phyloP scores from a whole-genome alignment of 2,329 filamentous ascomycete species.

The Macrophomina tecta region DNA sequence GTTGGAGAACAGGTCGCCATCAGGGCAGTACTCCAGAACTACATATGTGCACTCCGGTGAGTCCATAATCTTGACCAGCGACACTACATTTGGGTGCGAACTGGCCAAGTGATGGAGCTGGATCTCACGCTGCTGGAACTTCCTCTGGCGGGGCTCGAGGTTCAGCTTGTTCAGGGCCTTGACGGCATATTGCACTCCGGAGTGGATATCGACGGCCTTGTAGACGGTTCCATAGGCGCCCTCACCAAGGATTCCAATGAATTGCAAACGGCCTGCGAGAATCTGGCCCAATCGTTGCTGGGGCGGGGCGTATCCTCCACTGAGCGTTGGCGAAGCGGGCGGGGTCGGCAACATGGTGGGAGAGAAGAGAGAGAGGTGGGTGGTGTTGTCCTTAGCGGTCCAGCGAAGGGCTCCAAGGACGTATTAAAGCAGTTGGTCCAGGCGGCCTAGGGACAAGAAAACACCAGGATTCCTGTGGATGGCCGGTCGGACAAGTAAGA shows the following conservation, averaged over 20 bases:
- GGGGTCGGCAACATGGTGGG: slow-evolving; percentile 57
- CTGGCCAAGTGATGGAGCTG: slow-evolving; percentile 88
- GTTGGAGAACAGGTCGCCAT: slow-evolving; percentile 95
- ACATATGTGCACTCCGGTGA: slow-evolving; percentile 92
- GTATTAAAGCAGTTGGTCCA: slow-evolving; percentile 22
- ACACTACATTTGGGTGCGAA: slow-evolving; percentile 90
- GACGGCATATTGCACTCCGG: slow-evolving; percentile 84
- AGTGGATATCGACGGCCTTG: slow-evolving; percentile 82
- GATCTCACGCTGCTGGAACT: slow-evolving; percentile 93
- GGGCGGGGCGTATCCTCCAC: slow-evolving; percentile 58
- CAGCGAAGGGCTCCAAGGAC: slow-evolving; percentile 43
- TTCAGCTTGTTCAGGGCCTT: slow-evolving; percentile 96
- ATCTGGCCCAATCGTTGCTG: slow-evolving; percentile 87
- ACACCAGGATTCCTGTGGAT: slow-evolving; percentile 26
- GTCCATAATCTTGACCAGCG: slow-evolving; percentile 91
- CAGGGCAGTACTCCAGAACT: slow-evolving; percentile 94
- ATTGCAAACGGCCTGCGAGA: slow-evolving; percentile 80
- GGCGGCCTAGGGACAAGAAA: slow-evolving; percentile 23
- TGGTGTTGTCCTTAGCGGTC: slow-evolving; percentile 45
- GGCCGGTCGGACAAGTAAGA: neutral
- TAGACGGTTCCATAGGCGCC: slow-evolving; percentile 98
- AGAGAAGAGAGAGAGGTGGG: slow-evolving; percentile 26
- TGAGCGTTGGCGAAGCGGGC: slow-evolving; percentile 54
- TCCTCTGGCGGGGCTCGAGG: slow-evolving; percentile 83
- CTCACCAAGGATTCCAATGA: slow-evolving; percentile 85